Evolutionary conservation across 192 early-diverging fungal species (phyloP), one percentile per base, ranked within the genome.

Genomic region (Linnemannia exigua): DNA sequence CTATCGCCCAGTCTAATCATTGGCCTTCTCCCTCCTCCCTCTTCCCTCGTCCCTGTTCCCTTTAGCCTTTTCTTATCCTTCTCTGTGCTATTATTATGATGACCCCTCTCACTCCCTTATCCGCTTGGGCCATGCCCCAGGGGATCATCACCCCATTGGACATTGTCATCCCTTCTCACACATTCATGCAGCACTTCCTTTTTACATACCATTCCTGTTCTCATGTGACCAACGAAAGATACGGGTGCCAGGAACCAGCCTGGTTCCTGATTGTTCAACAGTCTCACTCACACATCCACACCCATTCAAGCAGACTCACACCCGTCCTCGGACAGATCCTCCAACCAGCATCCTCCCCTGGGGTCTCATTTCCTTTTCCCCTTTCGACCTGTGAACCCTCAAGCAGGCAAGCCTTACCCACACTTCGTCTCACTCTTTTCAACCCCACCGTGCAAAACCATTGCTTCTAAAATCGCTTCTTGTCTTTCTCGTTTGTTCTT

Each of bases 111-210:
- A n/a, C 2, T 58, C 54, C 16, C 14, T 11, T 69, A 38, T 41
- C 33, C 67, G 37, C 36, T 69, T 69, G 67, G 67, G 1, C 67
- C 67, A 69, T 69, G 67, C 37, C 37, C 36, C 36, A 69, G 20
- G 28, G 28, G 58, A 63, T 63, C 25, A 63, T 63, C 58, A 31
- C 28, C 58, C 58, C 28, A 63, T 63, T 63, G 58, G 58, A 63
- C 28, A 31, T 15, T 16, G 1, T 25, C 28, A 31, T 31, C 14
- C 28, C 7, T 25, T 8, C 22, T 7, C 11, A 22, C n/a, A 61
- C 25, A 54, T 54, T 54, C 54, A 15, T 51, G 19, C 50, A 19
- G 14, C 5, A 17, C 54, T 25, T 20, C 20, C 20, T 7, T 52
- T n/a, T 12, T 61, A 28, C 8, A 25, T 28, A 28, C 12, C 25